Percentiles rank a stretch among this genome's conserved stretches.
Conservation (phyloP, 169 alveolate species). For the Cyclospora cayetanensis region DNA sequence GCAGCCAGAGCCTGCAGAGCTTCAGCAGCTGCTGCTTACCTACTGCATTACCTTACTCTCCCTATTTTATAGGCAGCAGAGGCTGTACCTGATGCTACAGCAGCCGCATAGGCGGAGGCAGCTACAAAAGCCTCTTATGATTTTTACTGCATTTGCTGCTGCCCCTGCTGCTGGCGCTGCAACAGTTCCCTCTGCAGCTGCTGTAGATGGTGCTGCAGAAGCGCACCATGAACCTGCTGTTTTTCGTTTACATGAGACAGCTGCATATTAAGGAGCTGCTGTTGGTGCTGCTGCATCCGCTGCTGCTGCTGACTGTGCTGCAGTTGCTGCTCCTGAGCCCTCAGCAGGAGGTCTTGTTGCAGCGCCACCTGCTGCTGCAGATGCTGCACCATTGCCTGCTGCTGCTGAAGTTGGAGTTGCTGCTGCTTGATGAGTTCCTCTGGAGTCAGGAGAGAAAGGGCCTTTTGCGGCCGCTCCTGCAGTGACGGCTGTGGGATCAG, state of each 20-base stretch:
- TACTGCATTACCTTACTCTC: neutral
- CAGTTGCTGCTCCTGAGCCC: slow-evolving; percentile 60
- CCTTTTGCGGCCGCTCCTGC: slow-evolving; percentile 3
- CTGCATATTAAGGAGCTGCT: slow-evolving; percentile 38
- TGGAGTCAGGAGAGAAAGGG: slow-evolving; percentile 29
- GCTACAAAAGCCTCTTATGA: slow-evolving; percentile 25
- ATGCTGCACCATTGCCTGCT: slow-evolving; percentile 58
- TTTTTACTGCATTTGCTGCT: too few relatives aligned
- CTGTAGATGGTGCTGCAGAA: slow-evolving; percentile 55
- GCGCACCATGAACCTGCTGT: slow-evolving; percentile 49
- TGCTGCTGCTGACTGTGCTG: slow-evolving; percentile 54
- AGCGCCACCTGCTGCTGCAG: slow-evolving; percentile 59
- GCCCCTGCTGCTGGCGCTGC: slow-evolving; percentile 50
- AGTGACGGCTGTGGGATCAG: neutral
- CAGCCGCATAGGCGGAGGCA: slow-evolving; percentile 25
- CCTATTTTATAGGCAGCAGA: neutral
- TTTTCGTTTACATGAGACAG: slow-evolving; percentile 50
- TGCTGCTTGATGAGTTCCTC: slow-evolving; percentile 45
- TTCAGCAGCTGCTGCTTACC: neutral
- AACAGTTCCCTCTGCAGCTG: slow-evolving; percentile 44
- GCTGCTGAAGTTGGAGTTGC: slow-evolving; percentile 52
- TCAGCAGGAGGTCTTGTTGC: slow-evolving; percentile 56
- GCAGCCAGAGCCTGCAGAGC: neutral
- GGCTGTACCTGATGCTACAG: slow-evolving; percentile 7
- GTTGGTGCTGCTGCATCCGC: slow-evolving; percentile 44